Conservation (phyloP, 257 asterid genomes). For the Solanum clarkiae region DNA sequence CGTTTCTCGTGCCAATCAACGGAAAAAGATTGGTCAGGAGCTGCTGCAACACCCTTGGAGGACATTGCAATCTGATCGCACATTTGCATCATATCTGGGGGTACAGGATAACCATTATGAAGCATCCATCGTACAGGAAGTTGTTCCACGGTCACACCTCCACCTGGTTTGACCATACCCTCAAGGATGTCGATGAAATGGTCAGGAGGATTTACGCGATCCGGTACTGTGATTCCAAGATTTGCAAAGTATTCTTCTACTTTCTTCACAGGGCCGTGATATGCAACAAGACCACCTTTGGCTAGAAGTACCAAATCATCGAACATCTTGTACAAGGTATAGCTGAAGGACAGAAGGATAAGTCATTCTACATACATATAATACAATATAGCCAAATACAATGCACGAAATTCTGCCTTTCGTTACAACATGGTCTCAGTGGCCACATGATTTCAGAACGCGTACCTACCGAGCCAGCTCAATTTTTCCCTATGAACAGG, state of each 20-base stretch:
- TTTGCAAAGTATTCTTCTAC: conserved; percentile 76
- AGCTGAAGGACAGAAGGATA: conserved; percentile 40
- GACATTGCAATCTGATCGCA: conserved; percentile 68
- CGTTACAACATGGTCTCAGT: not conserved
- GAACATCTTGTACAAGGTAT: conserved; percentile 85
- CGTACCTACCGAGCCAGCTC: not conserved
- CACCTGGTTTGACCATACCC: conserved; percentile 63
- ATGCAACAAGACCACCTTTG: conserved; percentile 86
- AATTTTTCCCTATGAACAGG: not conserved
- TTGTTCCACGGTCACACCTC: conserved; percentile 56
- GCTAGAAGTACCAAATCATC: conserved; percentile 91
- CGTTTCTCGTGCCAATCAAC: conserved; percentile 29
- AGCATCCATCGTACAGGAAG: conserved; percentile 99
- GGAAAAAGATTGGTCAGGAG: conserved; percentile 23
- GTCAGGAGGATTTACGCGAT: conserved; percentile 88
- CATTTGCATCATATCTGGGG: conserved; percentile 81
- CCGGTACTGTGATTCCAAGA: conserved; percentile 69
- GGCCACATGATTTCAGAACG: not conserved
- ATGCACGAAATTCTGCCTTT: not conserved
- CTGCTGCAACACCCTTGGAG: conserved; percentile 35
- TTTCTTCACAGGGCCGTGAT: conserved; percentile 84
- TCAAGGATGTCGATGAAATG: conserved; percentile 87
- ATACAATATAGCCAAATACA: not conserved
- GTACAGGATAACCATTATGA: conserved; percentile 87
- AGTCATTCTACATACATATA: not conserved